A percentile compares a stretch with the other conserved stretches of the same genome.
Conservation (phyloP, 73 alveolate species). For the Blepharisma japonicum region DNA sequence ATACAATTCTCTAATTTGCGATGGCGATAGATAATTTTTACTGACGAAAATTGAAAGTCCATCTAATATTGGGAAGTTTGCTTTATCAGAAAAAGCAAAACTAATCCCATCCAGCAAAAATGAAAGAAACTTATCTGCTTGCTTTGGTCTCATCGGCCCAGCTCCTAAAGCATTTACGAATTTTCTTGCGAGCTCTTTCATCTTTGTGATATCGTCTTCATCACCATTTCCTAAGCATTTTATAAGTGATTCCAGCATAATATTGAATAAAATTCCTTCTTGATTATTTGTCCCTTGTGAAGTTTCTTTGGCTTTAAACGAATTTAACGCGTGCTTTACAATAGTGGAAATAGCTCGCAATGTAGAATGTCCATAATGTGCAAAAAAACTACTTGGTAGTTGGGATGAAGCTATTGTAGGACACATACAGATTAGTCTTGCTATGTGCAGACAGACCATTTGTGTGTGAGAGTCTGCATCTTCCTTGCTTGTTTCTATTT, state of each 20-base stretch:
- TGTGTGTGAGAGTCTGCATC: slow-evolving; percentile 17
- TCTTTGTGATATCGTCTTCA: neutral
- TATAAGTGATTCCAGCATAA: neutral
- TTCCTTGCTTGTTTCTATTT: slow-evolving; percentile 20
- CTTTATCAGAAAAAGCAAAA: slow-evolving; percentile 28
- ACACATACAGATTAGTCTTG: slow-evolving; percentile 5
- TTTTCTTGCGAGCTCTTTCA: slow-evolving; percentile 20
- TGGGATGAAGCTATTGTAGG: slow-evolving; percentile 10
- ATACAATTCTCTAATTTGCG: slow-evolving; percentile 6
- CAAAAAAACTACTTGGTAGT: slow-evolving; percentile 10
- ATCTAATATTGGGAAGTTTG: neutral
- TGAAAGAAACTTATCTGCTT: slow-evolving; percentile 12
- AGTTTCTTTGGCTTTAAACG: slow-evolving; percentile 6
- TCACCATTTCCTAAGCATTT: slow-evolving; percentile 8
- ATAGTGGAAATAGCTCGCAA: neutral
- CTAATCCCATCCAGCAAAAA: slow-evolving; percentile 18
- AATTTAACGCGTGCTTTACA: neutral
- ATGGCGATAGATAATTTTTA: slow-evolving; percentile 1
- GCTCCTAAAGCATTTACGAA: slow-evolving; percentile 6
- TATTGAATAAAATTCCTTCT: neutral
- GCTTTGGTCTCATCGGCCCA: slow-evolving; percentile 26
- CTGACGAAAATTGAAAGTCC: neutral
- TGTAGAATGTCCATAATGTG: neutral
- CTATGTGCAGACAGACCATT: neutral
- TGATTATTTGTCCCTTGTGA: neutral